A percentile compares a stretch with the other conserved stretches of the same genome.
Conservation (phyloP, 495 filamentous ascomycete genomes). For the Melanomma pulvis-pyrius region DNA sequence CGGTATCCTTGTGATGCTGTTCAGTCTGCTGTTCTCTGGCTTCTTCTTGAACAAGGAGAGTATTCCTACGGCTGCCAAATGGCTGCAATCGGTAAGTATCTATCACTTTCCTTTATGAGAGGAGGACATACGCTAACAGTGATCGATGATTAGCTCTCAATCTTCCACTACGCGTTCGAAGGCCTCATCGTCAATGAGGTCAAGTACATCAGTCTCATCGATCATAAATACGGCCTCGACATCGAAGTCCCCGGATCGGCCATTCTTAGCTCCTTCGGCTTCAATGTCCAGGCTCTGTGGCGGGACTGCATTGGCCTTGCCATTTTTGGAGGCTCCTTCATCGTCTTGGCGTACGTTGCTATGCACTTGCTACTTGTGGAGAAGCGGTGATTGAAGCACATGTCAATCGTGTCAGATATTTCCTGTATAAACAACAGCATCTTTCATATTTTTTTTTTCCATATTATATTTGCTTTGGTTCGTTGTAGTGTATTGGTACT, state of each 20-base stretch:
- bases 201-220: constrained; percentile 81
- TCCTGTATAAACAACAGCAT: constrained; percentile 4
- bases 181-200: constrained; percentile 98
- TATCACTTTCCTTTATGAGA: not conserved
- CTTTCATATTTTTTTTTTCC: not conserved
- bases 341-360: constrained; percentile 84
- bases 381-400: constrained; percentile 62
- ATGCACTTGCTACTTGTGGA: constrained; percentile 95
- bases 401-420: not conserved
- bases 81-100: constrained; percentile 75
- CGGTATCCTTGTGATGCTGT: constrained; percentile 95
- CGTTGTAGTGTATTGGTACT: constrained; percentile 1
- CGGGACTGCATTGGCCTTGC: constrained; percentile 78
- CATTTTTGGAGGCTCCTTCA: constrained; percentile 78
- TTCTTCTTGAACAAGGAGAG: constrained; percentile 91
- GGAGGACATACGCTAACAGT: not conserved
- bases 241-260: constrained; percentile 95
- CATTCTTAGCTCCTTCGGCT: constrained; percentile 92
- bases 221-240: constrained; percentile 90
- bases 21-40: constrained; percentile 92
- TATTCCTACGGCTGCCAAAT: constrained; percentile 78
- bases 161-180: constrained; percentile 99
- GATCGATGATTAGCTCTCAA: constrained; percentile 67
- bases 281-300: constrained; percentile 83
- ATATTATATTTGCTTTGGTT: not conserved